A percentile compares a stretch with the other conserved stretches of the same genome.
These are phyloP conservation scores for Mikania micrantha DNA, from an alignment of 129 eudicot species.

Conservation along the genomic window DNA sequence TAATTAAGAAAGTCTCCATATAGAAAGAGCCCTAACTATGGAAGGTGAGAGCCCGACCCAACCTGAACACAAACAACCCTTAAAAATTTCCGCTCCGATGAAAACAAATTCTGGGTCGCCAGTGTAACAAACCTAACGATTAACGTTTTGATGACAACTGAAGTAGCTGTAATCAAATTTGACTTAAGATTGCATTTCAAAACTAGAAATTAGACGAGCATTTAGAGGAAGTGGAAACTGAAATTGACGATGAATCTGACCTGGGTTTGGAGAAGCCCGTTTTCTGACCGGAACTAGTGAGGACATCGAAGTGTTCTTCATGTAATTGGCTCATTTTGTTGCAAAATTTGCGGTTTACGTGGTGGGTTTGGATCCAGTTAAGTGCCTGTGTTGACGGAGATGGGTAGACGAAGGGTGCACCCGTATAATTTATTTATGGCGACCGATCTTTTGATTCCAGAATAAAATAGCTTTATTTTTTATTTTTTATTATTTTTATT, in stretches of 20 bases:
- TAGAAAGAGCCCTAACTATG: too few relatives aligned
- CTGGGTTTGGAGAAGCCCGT: constrained; percentile 75
- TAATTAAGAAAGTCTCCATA: too few relatives aligned
- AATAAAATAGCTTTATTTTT: too few relatives aligned
- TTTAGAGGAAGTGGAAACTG: not conserved
- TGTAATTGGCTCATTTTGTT: constrained; percentile 19
- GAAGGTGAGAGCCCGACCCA: too few relatives aligned
- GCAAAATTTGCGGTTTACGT: too few relatives aligned
- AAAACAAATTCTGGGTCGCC: too few relatives aligned
- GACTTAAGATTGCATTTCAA: not conserved
- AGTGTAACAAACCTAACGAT: not conserved
- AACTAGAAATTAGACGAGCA: not conserved
- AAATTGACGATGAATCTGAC: constrained; percentile 14
- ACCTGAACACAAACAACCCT: too few relatives aligned
- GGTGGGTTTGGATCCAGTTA: not conserved
- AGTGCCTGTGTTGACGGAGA: not conserved
- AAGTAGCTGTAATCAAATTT: not conserved
- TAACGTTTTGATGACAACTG: not conserved
- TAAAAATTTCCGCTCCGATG: too few relatives aligned
- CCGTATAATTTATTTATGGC: not conserved
- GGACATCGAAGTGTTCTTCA: constrained; percentile 57
- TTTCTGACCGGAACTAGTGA: constrained; percentile 57
- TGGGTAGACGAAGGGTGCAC: not conserved
- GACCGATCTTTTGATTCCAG: not conserved
- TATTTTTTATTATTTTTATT: too few relatives aligned